phyloP scores from a whole-genome alignment of 2,329 filamentous ascomycete genomes.

The Hypoxylon sp. region DNA sequence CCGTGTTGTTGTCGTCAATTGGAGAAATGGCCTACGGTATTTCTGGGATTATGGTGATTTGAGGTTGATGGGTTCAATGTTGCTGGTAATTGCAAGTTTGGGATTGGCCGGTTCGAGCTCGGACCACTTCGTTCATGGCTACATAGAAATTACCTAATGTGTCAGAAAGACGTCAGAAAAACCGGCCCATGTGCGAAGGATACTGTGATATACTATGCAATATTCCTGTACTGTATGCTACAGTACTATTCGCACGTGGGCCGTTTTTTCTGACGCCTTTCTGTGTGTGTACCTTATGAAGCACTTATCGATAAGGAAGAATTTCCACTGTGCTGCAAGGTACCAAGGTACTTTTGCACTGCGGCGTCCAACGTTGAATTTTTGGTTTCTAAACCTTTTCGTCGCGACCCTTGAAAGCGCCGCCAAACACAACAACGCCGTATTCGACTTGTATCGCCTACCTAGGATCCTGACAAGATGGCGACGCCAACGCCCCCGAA shows the following conservation, averaged over 20 bases:
- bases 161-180: too few species aligned
- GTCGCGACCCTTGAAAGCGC: not conserved
- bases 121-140: constrained; percentile 37
- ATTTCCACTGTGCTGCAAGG: not conserved
- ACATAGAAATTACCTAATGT: not conserved
- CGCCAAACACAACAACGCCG: not conserved
- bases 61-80: constrained; percentile 45
- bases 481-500: constrained; percentile 72
- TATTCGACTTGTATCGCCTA: not conserved
- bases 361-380: not conserved
- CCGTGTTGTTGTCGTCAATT: constrained; percentile 62
- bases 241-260: too few species aligned
- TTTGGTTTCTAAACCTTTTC: not conserved
- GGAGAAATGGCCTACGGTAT: constrained; percentile 41
- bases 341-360: not conserved
- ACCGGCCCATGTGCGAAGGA: too few species aligned
- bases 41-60: constrained; percentile 24
- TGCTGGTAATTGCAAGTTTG: constrained; percentile 36
- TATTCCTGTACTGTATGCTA: too few species aligned
- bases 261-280: too few species aligned
- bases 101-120: constrained; percentile 41
- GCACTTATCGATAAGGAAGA: not conserved
- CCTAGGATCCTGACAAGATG: constrained; percentile 53
- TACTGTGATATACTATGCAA: too few species aligned
- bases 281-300: too few species aligned